These are phyloP conservation scores for Ceratobasidium sp. DNA, from an alignment of 1,284 basidiomycete species.

Conservation along the genomic window DNA sequence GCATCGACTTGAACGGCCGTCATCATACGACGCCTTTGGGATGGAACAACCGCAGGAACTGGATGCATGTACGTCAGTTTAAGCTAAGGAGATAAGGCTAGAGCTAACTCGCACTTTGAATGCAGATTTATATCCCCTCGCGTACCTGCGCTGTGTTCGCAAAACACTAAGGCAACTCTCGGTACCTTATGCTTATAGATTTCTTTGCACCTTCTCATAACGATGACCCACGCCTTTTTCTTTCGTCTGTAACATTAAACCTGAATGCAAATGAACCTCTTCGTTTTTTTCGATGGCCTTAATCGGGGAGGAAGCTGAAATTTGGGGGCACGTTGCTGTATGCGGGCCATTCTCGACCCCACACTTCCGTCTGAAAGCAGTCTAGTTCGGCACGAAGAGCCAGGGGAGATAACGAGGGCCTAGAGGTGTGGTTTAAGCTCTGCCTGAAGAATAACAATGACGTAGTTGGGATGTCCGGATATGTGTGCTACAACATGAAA, in stretches of 20 bases:
- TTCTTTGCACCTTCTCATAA: background rate
- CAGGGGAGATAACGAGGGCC: slow-evolving; percentile 10
- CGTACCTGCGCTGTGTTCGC: slow-evolving; percentile 35
- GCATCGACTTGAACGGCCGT: slow-evolving; percentile 71
- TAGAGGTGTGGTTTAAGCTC: slow-evolving; percentile 21
- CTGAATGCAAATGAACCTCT: slow-evolving; percentile 24
- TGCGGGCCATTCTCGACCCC: slow-evolving; percentile 1
- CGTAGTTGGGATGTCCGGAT: slow-evolving; percentile 33
- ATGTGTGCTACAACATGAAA: slow-evolving; percentile 35
- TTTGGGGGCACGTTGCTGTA: slow-evolving; percentile 21
- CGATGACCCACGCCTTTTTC: slow-evolving; percentile 3
- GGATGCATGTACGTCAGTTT: slow-evolving; percentile 69
- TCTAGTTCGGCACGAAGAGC: background rate
- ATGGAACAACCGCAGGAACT: slow-evolving; percentile 94
- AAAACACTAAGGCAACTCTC: slow-evolving; percentile 8
- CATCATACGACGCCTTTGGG: slow-evolving; percentile 87
- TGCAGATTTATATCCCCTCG: slow-evolving; percentile 35
- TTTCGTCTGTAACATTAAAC: slow-evolving; percentile 10
- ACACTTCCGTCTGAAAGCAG: background rate
- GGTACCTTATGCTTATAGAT: slow-evolving; percentile 10
- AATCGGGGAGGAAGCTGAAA: slow-evolving; percentile 5
- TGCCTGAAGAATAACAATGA: slow-evolving; percentile 18
- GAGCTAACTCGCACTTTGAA: background rate
- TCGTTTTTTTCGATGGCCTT: background rate
- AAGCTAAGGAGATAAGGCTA: background rate